These are phyloP conservation scores for Salix caprea DNA, from an alignment of 345 rosid genomes.

Conservation along the genomic window DNA sequence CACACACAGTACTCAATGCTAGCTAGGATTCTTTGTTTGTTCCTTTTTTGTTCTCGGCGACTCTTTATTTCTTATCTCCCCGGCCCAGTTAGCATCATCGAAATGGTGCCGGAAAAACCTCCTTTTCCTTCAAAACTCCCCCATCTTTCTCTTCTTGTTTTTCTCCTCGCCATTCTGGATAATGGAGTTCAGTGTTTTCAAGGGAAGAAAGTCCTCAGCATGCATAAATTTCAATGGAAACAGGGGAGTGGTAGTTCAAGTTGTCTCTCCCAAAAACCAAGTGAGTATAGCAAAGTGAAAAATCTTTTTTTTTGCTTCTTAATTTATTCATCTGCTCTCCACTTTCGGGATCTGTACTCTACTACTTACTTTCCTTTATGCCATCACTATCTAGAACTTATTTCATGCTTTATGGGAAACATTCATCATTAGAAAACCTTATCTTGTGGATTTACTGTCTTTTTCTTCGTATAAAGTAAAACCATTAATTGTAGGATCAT, in stretches of 20 bases:
- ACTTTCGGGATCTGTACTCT: slow-evolving; percentile 23
- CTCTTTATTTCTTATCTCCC: background rate
- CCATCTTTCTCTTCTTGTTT: slow-evolving; percentile 6
- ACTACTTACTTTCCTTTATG: slow-evolving; percentile 2
- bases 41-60: background rate
- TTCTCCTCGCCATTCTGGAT: slow-evolving; percentile 7
- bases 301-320: background rate
- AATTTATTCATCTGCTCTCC: slow-evolving; percentile 10
- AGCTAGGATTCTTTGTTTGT: background rate
- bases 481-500: slow-evolving; percentile 5
- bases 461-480: background rate
- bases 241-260: slow-evolving; percentile 14
- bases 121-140: background rate
- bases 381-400: slow-evolving; percentile 11
- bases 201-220: slow-evolving; percentile 31
- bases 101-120: slow-evolving; percentile 18
- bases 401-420: slow-evolving; percentile 18
- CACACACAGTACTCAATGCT: background rate
- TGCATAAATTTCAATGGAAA: slow-evolving; percentile 27
- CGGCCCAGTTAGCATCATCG: background rate
- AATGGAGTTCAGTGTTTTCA: slow-evolving; percentile 20
- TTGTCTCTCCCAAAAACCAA: slow-evolving; percentile 48
- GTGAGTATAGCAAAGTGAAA: slow-evolving; percentile 27
- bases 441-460: slow-evolving; percentile 4
- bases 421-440: slow-evolving; percentile 10